Evolutionary conservation across 2,329 filamentous ascomycete species (phyloP), one percentile per base, ranked within the genome.

Genomic region (Fusarium continuum): DNA sequence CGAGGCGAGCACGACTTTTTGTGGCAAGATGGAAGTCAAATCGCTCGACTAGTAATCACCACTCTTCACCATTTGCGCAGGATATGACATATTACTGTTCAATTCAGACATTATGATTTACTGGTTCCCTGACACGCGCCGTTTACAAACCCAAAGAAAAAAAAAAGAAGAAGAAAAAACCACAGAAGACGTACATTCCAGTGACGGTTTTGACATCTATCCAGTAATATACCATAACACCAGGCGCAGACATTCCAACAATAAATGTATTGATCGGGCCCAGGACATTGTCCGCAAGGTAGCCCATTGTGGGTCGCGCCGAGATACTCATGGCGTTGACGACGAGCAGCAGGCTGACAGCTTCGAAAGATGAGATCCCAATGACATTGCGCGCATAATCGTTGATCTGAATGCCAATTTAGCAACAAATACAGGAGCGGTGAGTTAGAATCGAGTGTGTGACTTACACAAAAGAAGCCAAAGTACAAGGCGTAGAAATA

Each of bases 1-100:
- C 74, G 72, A 8, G 89, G 86, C 5, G 79, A 78, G 31, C 90
- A 92, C 74, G 84, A 91, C 74, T 82, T 83, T 63, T 78, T 89
- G 4, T 90, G 88, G 86, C 71, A 83, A 70, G 80, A 85, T 55
- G 88, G 88, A 14, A 72, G 72, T 28, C 83, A 87, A 65, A 73
- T 90, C 43, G 85, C 83, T 23, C 75, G 76, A 46, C 74, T 84
- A 16, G 72, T 84, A 35, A 67, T 67, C n/a, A 66, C 74, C 46
- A 70, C 73, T n/a, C 46, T 74, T 32, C 31, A 55, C 17, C 62
- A 64, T 29, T 52, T 70, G 41, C 40, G 50, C 32, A 57, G 53
- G 17, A 14, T 34, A 28, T 55, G 29, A 55, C 20, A 23, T 44
- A 22, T 14, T 20, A 26, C 8, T 43, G n/a, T 45, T 55, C 25